Percentiles rank a stretch among this genome's conserved stretches.
These are phyloP conservation scores for Russula sp. DNA, from an alignment of 768 basidiomycete species.

Conservation along the genomic window DNA sequence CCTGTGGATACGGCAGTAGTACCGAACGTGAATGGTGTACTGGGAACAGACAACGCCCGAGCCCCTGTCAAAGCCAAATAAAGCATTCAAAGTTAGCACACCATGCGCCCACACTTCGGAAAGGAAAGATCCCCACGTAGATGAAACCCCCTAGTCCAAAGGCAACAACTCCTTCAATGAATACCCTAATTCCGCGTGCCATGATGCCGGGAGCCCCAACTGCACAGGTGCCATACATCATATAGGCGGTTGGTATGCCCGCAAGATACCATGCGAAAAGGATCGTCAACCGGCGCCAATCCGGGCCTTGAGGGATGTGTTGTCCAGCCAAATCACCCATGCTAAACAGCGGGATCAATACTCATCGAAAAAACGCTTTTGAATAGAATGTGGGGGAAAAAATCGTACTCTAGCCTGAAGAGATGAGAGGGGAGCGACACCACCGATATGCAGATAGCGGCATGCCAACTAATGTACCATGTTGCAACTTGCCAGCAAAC, in stretches of 20 bases:
- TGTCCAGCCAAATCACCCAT: background rate
- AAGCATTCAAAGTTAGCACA: background rate
- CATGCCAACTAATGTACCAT: slow-evolving; percentile 26
- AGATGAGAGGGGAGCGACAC: slow-evolving; percentile 21
- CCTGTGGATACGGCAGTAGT: background rate
- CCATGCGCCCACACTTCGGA: background rate
- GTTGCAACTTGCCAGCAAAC: slow-evolving; percentile 21
- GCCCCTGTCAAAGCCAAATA: background rate
- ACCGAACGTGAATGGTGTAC: background rate
- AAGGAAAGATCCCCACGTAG: slow-evolving; percentile 5
- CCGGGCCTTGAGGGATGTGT: slow-evolving; percentile 1
- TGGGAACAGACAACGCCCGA: slow-evolving; percentile 15
- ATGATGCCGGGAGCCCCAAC: slow-evolving; percentile 16
- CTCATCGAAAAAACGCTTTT: too few relatives aligned
- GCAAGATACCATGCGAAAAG: slow-evolving; percentile 19
- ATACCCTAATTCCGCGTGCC: slow-evolving; percentile 15
- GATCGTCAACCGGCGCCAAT: slow-evolving; percentile 12
- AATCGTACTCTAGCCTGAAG: slow-evolving; percentile 12
- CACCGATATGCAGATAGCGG: slow-evolving; percentile 13
- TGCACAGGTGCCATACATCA: background rate
- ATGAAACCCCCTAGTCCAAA: slow-evolving; percentile 16
- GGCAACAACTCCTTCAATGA: slow-evolving; percentile 21
- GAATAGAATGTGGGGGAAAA: background rate
- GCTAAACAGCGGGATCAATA: background rate
- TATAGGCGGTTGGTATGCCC: slow-evolving; percentile 4